Base-by-base conservation (phyloP, 306 rosid species). In the Inga oerstediana region DNA sequence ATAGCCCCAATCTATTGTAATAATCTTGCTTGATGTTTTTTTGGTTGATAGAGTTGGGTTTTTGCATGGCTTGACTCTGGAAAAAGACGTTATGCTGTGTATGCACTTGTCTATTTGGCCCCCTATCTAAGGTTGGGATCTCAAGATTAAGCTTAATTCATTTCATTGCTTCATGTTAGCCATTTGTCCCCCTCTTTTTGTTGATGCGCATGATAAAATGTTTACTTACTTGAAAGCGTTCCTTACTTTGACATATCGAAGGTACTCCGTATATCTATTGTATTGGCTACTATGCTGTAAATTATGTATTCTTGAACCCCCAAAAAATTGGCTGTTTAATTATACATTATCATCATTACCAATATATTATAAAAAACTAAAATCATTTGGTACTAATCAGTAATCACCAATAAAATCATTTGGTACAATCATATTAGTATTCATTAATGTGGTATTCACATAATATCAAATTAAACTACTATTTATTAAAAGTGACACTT, bases 61-160 rank as follows among this genome's bases (percentile, higher is more conserved):
- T 96, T 96, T 80, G 97, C 98, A 4, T 96, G 94, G 97, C 84
- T 96, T 34, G 99, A 94, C 80, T 87, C 93, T 48, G 97, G 98
- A 15, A 83, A 86, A 32, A 86, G 91, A 32, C 98, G 92, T 30
- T 96, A 94, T 85, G 98, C 86, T 20, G 85, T 96, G 20, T 96
- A 92, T 73, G 80, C 99, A 11, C 86, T 96, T 74, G 97, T 91
- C 30, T 94, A 94, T 86, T 85, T 96, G 94, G 83, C 83, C 77
- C 98, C 99, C 32, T 94, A 96, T 81, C 79, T 94, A 75, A 96
- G 98, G 99, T 92, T 81, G 8, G 52, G 52, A 61, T 79, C 86
- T 48, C 66, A 45, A 65, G 46, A 49, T 17, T 19, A 7, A 8
- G 8, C 62, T 39, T 20, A 4, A 20, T 79, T 30, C 4, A 54